A percentile compares a stretch with the other conserved stretches of the same genome.
phyloP scores from a whole-genome alignment of 2,329 filamentous ascomycete genomes.

The Aspergillus vadensis region DNA sequence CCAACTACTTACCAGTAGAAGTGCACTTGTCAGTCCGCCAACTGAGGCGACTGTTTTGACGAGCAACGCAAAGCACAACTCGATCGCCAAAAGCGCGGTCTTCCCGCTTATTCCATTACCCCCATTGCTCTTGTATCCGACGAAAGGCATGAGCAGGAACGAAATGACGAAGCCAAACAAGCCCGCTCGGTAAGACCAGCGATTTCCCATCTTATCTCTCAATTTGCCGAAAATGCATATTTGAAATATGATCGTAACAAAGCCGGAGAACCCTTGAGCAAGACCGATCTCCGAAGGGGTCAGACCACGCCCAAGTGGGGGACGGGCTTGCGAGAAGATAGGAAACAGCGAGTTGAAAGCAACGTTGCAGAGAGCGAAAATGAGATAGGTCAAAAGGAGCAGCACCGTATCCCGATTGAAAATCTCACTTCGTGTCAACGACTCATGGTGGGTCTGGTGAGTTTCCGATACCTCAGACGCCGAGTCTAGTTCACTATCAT shows the following conservation, averaged over 20 bases:
- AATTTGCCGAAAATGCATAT: constrained; percentile 79
- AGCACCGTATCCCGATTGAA: constrained; percentile 80
- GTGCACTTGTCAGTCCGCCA: constrained; percentile 83
- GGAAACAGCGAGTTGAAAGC: constrained; percentile 95
- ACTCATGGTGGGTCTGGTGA: constrained; percentile 46
- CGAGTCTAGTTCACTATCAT: constrained; percentile 48
- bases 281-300: constrained; percentile 80
- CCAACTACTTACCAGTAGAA: constrained; percentile 69
- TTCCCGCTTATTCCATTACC: constrained; percentile 62
- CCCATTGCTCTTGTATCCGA: constrained; percentile 71
- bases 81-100: constrained; percentile 72
- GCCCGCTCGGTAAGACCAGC: constrained; percentile 77
- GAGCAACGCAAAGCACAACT: constrained; percentile 78
- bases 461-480: constrained; percentile 44
- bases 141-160: constrained; percentile 85
- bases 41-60: constrained; percentile 90
- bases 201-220: constrained; percentile 78
- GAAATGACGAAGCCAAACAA: constrained; percentile 78
- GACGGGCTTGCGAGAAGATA: constrained; percentile 77
- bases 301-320: constrained; percentile 75
- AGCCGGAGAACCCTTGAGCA: constrained; percentile 78
- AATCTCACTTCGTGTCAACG: constrained; percentile 61
- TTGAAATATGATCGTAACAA: constrained; percentile 87
- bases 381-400: constrained; percentile 80
- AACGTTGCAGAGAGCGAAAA: constrained; percentile 92